Evolutionary conservation across 352 stramenopile genomes (phyloP), one percentile per base, ranked within the genome.

Genomic region (Globisporangium nunn): DNA sequence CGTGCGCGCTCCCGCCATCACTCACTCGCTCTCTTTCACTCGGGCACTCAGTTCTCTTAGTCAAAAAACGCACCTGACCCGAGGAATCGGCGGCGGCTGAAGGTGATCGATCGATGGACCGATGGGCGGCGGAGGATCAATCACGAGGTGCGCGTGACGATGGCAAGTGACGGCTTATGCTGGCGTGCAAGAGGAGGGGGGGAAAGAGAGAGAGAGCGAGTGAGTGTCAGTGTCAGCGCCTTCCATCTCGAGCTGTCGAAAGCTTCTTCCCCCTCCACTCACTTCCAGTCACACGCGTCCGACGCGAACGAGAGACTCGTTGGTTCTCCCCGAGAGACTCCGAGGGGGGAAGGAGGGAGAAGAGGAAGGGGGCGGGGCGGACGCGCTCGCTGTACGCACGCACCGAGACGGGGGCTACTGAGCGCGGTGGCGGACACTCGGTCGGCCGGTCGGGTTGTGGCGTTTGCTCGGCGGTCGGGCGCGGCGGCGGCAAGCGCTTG

Each of bases 61-160:
- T 8, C 7, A 2, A 14, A 40, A 6, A 40, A 11, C 37, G 43
- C n/a, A 56, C 46, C 30, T 61, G 23, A 28, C 37, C 4, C 37
- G 37, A 43, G 2, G 37, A 43, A 43, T 12, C 11, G 18, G 29
- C 55, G 44, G 45, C 46, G 58, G 52, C 50, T 54, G 44, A 40
- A 29, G 37, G 48, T 28, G 58, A 64, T 64, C 58, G 58, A 64
- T 59, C 53, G 52, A 59, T 64, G 46, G 58, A 64, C 50, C 58
- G 56, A 62, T 62, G 37, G 37, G 43, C 43, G 43, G 40, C 47
- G 18, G 49, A 62, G 18, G 49, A 62, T 62, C 56, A 62, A 56
- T 52, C 49, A 56, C 56, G 30, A 29, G 33, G 28, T 14, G 28
- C 18, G 43, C 49, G 49, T 29, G 52, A 54, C 31, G 56, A 56